These are phyloP conservation scores for Penicillium tannophilum DNA, from an alignment of 495 filamentous ascomycete genomes.

Conservation along the genomic window DNA sequence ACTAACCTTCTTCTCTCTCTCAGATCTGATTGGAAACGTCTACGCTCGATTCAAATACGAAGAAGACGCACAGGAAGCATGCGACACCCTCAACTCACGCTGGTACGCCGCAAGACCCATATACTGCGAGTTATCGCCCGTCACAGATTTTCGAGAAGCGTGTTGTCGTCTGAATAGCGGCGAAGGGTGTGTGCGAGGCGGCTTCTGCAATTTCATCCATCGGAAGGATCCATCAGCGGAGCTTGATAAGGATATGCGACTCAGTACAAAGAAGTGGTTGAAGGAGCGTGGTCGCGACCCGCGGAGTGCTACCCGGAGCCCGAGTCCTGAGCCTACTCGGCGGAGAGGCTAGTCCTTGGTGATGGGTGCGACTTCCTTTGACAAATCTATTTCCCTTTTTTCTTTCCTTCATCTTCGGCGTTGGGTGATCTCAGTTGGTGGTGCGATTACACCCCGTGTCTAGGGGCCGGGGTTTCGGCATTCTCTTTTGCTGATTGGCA, in stretches of 20 bases:
- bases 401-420: conserved; percentile 26
- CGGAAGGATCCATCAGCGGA: conserved; percentile 89
- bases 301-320: conserved; percentile 73
- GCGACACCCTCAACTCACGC: conserved; percentile 88
- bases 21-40: conserved; percentile 96
- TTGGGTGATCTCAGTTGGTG: conserved; percentile 31
- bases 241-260: conserved; percentile 82
- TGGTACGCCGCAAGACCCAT: conserved; percentile 98
- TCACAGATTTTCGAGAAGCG: conserved; percentile 97
- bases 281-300: conserved; percentile 82
- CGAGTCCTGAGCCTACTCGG: conserved; percentile 75
- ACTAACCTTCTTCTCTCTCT: conserved; percentile 20
- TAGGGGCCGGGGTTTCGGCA: conserved; percentile 18
- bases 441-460: conserved; percentile 18
- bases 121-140: conserved; percentile 95
- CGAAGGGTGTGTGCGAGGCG: conserved; percentile 92
- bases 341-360: conserved; percentile 56
- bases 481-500: conserved; percentile 24
- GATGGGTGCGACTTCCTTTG: conserved; percentile 12
- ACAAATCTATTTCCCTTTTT: conserved; percentile 9
- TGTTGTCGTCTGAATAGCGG: conserved; percentile 94
- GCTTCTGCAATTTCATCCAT: conserved; percentile 99
- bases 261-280: conserved; percentile 95
- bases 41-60: conserved; percentile 99
- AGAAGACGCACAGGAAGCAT: conserved; percentile 89